Evolutionary conservation across 2,329 filamentous ascomycete species (phyloP).

Genomic region (Aspergillus sp.): DNA sequence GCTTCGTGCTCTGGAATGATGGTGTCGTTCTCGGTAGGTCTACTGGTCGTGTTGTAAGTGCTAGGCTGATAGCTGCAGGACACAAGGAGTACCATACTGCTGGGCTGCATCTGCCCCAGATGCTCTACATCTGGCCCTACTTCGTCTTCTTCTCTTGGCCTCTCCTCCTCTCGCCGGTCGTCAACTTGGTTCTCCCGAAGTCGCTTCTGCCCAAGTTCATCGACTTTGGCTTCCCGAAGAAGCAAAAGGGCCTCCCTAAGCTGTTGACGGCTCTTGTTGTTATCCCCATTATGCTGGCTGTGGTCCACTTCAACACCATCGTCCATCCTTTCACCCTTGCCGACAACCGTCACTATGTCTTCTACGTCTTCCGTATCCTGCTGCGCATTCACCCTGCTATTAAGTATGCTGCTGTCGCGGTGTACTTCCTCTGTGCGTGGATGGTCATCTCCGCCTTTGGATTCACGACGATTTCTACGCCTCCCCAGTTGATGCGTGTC

Average conservation of each 20-base stretch:
- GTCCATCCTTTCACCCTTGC: constrained; percentile 94
- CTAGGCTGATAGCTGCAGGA: constrained; percentile 51
- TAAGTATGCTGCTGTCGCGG: constrained; percentile 66
- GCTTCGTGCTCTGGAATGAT: constrained; percentile 83
- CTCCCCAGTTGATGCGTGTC: constrained; percentile 19
- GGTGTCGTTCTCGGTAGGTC: constrained; percentile 80
- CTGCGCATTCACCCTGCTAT: constrained; percentile 66
- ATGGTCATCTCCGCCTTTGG: constrained; percentile 66
- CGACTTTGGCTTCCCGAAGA: constrained; percentile 35
- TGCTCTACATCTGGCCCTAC: constrained; percentile 94
- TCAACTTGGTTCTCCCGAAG: constrained; percentile 41
- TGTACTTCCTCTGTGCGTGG: constrained; percentile 73
- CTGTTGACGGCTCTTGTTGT: constrained; percentile 38
- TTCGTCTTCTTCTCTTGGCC: constrained; percentile 88
- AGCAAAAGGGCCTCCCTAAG: constrained; percentile 41
- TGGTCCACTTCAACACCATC: constrained; percentile 82
- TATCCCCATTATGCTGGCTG: constrained; percentile 46
- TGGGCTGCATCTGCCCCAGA: constrained; percentile 83
- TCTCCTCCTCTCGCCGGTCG: constrained; percentile 62
- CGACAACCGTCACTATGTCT: constrained; percentile 96
- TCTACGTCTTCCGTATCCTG: constrained; percentile 88
- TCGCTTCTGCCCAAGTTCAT: constrained; percentile 36
- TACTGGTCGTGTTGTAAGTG: background rate
- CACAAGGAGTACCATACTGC: constrained; percentile 95
- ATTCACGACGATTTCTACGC: constrained; percentile 33